These are phyloP conservation scores for Thelonectria olida DNA, from an alignment of 2,329 filamentous ascomycete genomes.

Conservation along the genomic window DNA sequence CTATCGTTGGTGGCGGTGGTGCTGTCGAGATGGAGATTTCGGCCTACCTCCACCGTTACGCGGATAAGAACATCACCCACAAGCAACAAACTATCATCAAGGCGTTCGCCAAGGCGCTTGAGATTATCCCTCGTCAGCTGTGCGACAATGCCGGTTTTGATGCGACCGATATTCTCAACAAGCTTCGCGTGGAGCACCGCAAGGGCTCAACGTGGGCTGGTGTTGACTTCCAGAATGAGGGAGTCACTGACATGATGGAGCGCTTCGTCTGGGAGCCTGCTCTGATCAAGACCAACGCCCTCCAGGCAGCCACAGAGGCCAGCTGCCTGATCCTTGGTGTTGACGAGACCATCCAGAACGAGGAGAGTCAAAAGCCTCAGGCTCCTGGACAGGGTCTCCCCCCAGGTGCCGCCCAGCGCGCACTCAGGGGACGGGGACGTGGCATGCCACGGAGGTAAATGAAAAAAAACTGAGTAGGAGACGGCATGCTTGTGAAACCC, in stretches of 20 bases:
- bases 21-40: slow-evolving; percentile 97
- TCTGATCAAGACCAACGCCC: slow-evolving; percentile 95
- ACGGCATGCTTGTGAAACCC: slow-evolving; percentile 23
- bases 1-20: slow-evolving; percentile 94
- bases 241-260: slow-evolving; percentile 92
- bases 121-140: slow-evolving; percentile 94
- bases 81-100: slow-evolving; percentile 99
- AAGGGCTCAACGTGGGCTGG: slow-evolving; percentile 94
- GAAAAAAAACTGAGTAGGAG: slow-evolving; percentile 32
- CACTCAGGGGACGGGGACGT: slow-evolving; percentile 82
- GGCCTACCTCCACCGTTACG: slow-evolving; percentile 89
- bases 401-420: slow-evolving; percentile 87
- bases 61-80: slow-evolving; percentile 89
- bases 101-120: slow-evolving; percentile 95
- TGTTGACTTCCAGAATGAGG: slow-evolving; percentile 93
- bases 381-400: slow-evolving; percentile 79
- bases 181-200: slow-evolving; percentile 93
- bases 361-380: slow-evolving; percentile 88
- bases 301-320: slow-evolving; percentile 95
- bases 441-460: slow-evolving; percentile 86
- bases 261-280: slow-evolving; percentile 98
- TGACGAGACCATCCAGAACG: slow-evolving; percentile 98
- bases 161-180: slow-evolving; percentile 96
- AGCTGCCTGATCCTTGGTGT: slow-evolving; percentile 95
- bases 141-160: slow-evolving; percentile 99